Base-by-base conservation (phyloP, 441 rosid genomes). In the Croton laevigatus region DNA sequence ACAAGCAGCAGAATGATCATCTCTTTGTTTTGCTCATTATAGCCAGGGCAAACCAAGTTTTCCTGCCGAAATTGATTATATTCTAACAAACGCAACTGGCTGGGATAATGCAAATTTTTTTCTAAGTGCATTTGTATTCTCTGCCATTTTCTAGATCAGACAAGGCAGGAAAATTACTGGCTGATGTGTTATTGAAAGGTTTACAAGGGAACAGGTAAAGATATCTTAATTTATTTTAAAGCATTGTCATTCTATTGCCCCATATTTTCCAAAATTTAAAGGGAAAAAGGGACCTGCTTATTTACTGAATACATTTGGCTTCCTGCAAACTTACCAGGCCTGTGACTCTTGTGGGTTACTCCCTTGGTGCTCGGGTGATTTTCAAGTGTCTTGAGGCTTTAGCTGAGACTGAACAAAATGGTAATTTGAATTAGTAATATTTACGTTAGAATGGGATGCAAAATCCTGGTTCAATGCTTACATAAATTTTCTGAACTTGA, bases 361-460 rank as follows among this genome's bases (percentile, higher is more conserved):
- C 97, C n/a, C 90, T 94, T 75, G 98, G 98, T 68, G 97, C 98
- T 13, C 87, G 97, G 36, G 89, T 90, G 62, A 76, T 94, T 75
- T 94, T 91, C 76, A 91, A 89, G 74, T 94, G 98, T 76, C 91
- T 94, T 51, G 84, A 89, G 75, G 61, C 78, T 63, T 80, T 94
- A 83, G 88, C 92, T 16, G 89, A 88, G 85, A 84, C 90, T 46
- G 88, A 88, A 77, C 79, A 81, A 62, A 82, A 77, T 71, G 96
- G 97, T 88, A 91, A 62, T 54, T 34, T 17, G 40, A n/a, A 42
- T 42, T 16, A 2, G 8, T 48, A 3, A 32, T 32, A 6, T 27
- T 9, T 38, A 4, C 6, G 9, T 57, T 72, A 23, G 52, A 53
- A 51, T 32, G 17, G 12, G 48, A n/a, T 9, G 19, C 38, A 3